Evolutionary conservation across 106 monocot genomes (phyloP).

Genomic region (Cymbidium sinense): DNA sequence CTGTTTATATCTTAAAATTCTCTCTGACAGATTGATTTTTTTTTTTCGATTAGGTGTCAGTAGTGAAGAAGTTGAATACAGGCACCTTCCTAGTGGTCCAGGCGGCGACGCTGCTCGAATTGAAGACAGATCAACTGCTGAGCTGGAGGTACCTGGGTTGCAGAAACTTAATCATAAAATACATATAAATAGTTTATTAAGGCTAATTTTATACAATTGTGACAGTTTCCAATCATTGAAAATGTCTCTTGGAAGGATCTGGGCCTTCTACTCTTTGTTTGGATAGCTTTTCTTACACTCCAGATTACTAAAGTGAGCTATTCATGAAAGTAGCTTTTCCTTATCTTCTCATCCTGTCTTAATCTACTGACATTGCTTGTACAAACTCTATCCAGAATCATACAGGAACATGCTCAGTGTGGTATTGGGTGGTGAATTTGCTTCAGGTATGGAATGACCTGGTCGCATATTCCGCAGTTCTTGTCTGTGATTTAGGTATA

Average conservation of each 20-base stretch:
- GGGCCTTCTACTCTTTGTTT: constrained; percentile 68
- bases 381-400: constrained; percentile 34
- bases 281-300: constrained; percentile 55
- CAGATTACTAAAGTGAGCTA: constrained; percentile 50
- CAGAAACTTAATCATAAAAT: background rate
- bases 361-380: constrained; percentile 10
- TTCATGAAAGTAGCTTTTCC: background rate
- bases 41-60: constrained; percentile 1
- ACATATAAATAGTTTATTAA: background rate
- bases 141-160: constrained; percentile 29
- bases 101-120: constrained; percentile 10
- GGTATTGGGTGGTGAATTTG: constrained; percentile 63
- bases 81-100: constrained; percentile 44
- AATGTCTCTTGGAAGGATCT: constrained; percentile 78
- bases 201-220: background rate
- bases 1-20: background rate
- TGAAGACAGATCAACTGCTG: constrained; percentile 16
- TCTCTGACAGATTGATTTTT: background rate
- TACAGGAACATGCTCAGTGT: constrained; percentile 42
- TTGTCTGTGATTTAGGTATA: background rate
- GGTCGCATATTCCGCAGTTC: background rate
- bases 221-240: constrained; percentile 40
- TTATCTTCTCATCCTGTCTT: background rate
- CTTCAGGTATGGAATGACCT: constrained; percentile 40
- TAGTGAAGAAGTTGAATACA: constrained; percentile 50